Base-by-base conservation (phyloP, 805 yeast species). In the Groenewaldozyma salmanticensis region DNA sequence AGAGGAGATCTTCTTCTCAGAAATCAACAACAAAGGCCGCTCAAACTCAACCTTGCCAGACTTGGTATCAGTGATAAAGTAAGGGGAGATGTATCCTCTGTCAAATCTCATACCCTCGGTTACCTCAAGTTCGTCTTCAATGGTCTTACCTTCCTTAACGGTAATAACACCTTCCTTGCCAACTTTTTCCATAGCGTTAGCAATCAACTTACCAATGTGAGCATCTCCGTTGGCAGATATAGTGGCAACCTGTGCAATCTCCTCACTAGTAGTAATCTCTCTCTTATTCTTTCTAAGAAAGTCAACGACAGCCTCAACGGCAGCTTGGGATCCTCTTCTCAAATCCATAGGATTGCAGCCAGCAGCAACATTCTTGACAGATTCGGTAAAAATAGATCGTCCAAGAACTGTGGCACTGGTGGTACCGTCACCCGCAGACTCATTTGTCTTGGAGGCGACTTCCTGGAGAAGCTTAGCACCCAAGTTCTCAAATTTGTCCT, bases 121-220 rank as follows among this genome's bases (percentile, higher is more conserved):
- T 47, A 90, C 94, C 68, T 88, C 96, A 55, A 90, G 77, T 65
- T 86, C 95, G 63, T 90, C 98, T 64, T 84, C 95, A 55, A 90
- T 71, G 54, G 96, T 92, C 74, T 86, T 88, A 55, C 97, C 97
- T 67, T 86, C 96, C 72, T 81, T 90, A 57, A 90, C 92, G 53
- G 97, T 90, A 64, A 90, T 88, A 49, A 90, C 97, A 72, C 98
- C 98, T 65, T 90, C 97, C 68, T 90, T 87, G 55, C 98, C 98
- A 46, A 90, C 98, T 66, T 88, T 88, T 68, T 87, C 96, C 94
- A 90, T 90, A 51, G 98, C 97, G 42, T 81, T 75, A 40, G 97
- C 95, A 60, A 90, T 74, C 53, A 92, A 71, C 60, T 74, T 70
- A 62, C 98, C 98, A 52, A 90, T 83, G 71, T 88, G 95, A 22